Evolutionary conservation across 805 yeast genomes (phyloP).

Genomic region (Saturnispora ahearnii): DNA sequence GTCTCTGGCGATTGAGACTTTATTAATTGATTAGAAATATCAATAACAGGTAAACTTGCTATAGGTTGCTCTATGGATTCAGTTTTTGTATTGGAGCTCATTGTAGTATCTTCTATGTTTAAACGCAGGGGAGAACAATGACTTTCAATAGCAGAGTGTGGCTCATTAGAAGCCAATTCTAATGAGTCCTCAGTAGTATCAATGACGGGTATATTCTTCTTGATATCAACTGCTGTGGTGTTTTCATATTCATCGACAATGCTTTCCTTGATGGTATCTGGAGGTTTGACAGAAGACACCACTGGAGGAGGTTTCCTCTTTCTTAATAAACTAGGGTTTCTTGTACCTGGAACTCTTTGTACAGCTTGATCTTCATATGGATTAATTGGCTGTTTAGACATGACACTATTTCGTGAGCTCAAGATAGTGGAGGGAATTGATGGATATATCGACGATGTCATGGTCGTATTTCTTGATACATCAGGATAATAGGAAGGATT

Average conservation of each 20-base stretch:
- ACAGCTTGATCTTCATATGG: background rate
- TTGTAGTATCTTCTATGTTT: background rate
- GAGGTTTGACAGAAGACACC: background rate
- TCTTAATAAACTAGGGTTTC: constrained; percentile 8
- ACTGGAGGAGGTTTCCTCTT: constrained; percentile 12
- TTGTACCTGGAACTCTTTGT: constrained; percentile 1
- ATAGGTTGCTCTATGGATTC: background rate
- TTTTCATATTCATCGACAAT: background rate
- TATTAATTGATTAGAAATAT: background rate
- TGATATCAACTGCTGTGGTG: background rate
- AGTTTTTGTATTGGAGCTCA: background rate
- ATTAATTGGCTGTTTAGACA: constrained; percentile 2
- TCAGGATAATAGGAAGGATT: constrained; percentile 11
- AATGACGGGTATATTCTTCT: background rate
- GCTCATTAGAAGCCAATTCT: background rate
- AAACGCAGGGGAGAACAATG: constrained; percentile 1
- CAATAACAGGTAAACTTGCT: background rate
- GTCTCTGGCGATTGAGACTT: background rate
- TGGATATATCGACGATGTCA: constrained; percentile 4
- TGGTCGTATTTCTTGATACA: background rate
- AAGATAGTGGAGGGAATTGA: background rate
- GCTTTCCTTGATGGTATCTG: background rate
- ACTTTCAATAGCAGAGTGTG: background rate
- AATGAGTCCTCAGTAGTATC: background rate
- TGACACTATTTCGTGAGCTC: background rate